phyloP scores from a whole-genome alignment of 2,329 filamentous ascomycete species.

The Microcera coccophila region DNA sequence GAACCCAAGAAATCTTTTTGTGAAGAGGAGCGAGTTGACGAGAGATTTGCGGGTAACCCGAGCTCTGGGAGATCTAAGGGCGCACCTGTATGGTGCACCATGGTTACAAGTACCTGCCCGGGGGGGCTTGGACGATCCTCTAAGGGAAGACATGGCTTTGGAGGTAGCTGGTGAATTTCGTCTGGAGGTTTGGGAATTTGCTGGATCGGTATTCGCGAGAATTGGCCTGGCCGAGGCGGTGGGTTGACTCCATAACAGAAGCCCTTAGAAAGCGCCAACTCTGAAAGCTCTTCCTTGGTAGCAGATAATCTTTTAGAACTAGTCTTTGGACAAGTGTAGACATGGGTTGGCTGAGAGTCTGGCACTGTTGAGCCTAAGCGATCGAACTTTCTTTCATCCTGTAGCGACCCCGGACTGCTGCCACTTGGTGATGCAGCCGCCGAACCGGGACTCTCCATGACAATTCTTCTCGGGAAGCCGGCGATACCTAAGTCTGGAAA shows the following conservation, averaged over 20 bases:
- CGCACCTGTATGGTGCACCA: background rate
- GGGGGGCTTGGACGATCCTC: background rate
- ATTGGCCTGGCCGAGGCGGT: constrained; percentile 21
- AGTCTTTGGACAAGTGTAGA: background rate
- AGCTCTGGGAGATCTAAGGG: constrained; percentile 19
- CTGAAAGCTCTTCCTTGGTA: constrained; percentile 18
- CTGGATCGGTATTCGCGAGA: constrained; percentile 15
- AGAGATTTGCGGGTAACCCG: constrained; percentile 4
- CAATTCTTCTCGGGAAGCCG: too few relatives aligned
- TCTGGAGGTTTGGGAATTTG: constrained; percentile 5
- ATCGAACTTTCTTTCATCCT: constrained; percentile 11
- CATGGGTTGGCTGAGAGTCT: constrained; percentile 9
- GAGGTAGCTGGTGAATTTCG: background rate
- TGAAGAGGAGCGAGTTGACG: background rate
- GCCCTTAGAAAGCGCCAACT: constrained; percentile 18
- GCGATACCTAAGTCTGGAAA: too few relatives aligned
- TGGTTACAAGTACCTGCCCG: background rate
- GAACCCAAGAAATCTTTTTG: background rate
- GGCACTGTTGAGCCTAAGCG: constrained; percentile 8
- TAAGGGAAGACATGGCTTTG: background rate
- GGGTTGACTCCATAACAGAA: constrained; percentile 20
- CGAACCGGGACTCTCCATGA: background rate
- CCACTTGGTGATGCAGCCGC: background rate
- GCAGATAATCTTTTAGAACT: constrained; percentile 12
- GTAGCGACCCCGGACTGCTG: constrained; percentile 6